These are phyloP conservation scores for Daldinia childiae DNA, from an alignment of 495 filamentous ascomycete genomes.

Conservation along the genomic window DNA sequence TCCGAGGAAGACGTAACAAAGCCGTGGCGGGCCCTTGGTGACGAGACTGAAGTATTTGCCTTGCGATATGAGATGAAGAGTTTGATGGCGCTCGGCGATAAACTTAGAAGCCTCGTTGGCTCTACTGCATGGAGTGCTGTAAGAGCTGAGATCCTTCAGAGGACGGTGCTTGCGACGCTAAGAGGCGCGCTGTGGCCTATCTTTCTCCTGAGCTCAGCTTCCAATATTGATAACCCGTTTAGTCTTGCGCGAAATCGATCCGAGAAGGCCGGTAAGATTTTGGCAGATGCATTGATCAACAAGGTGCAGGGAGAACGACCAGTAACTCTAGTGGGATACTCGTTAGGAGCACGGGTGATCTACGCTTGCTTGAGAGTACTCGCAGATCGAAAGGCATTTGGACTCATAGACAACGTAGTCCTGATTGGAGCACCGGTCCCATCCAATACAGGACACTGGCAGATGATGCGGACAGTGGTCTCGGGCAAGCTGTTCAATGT, in stretches of 20 bases:
- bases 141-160: constrained; percentile 74
- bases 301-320: constrained; percentile 86
- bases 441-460: constrained; percentile 70
- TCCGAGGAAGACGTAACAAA: constrained; percentile 71
- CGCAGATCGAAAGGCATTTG: constrained; percentile 76
- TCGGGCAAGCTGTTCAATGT: constrained; percentile 79
- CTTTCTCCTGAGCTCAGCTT: constrained; percentile 69
- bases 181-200: constrained; percentile 81
- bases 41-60: constrained; percentile 79
- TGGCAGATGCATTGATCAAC: constrained; percentile 86
- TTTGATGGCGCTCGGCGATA: constrained; percentile 77
- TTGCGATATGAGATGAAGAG: constrained; percentile 81
- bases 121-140: constrained; percentile 77
- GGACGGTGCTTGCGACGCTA: constrained; percentile 77
- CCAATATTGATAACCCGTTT: constrained; percentile 86
- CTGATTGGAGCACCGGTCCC: constrained; percentile 85
- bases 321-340: constrained; percentile 86
- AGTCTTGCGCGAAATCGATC: constrained; percentile 76
- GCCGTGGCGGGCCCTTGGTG: constrained; percentile 79
- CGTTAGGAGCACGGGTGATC: constrained; percentile 83
- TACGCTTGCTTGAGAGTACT: constrained; percentile 76
- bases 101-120: constrained; percentile 71
- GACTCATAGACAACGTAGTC: constrained; percentile 80
- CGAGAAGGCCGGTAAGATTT: constrained; percentile 82
- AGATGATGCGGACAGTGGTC: constrained; percentile 74